These are phyloP conservation scores for Cytidiella melzeri DNA, from an alignment of 768 basidiomycete genomes.

Conservation along the genomic window DNA sequence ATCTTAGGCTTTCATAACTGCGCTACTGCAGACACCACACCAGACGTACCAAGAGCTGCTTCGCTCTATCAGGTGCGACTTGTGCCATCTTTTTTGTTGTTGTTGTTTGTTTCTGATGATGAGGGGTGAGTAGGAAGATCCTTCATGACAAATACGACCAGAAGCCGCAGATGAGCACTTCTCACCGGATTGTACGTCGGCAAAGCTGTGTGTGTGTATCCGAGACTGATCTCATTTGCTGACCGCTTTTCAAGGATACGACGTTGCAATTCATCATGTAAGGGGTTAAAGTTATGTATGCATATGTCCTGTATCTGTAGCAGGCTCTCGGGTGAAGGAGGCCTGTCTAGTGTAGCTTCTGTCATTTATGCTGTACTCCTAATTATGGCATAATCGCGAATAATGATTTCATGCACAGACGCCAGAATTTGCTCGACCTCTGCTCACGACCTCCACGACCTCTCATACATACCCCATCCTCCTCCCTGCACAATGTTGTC, in stretches of 20 bases:
- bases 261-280: conserved; percentile 18
- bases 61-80: conserved; percentile 44
- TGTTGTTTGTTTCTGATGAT: too few relatives aligned
- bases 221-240: neutral
- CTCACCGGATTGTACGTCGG: conserved; percentile 60
- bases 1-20: conserved; percentile 49
- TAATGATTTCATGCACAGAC: too few relatives aligned
- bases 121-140: conserved; percentile 47
- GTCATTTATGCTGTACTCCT: too few relatives aligned
- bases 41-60: conserved; percentile 60
- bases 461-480: too few relatives aligned
- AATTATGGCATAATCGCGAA: too few relatives aligned
- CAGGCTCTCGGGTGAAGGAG: too few relatives aligned
- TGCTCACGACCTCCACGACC: too few relatives aligned
- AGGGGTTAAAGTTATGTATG: too few relatives aligned
- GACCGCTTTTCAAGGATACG: conserved; percentile 14
- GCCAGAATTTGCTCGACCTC: too few relatives aligned
- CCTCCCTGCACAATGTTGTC: too few relatives aligned
- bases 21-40: conserved; percentile 48
- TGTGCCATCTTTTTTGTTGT: neutral
- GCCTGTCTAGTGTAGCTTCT: too few relatives aligned
- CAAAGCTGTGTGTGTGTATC: neutral
- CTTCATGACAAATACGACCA: conserved; percentile 57
- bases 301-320: too few relatives aligned
- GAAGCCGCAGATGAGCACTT: conserved; percentile 68